Conservation (phyloP, 202 grass and related monocot genomes). For the Hordeum pubiflorum region DNA sequence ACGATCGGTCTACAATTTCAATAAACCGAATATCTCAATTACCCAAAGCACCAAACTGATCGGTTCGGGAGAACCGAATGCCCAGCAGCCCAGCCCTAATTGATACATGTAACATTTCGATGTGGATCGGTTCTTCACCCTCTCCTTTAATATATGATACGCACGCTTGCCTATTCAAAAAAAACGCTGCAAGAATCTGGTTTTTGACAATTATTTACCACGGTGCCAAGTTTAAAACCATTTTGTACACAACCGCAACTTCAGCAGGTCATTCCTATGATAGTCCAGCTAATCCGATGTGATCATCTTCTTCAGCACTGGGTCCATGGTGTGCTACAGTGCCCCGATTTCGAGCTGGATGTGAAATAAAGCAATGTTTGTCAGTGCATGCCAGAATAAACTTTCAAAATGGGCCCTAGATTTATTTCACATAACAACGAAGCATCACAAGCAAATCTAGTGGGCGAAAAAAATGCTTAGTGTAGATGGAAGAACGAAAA, state of each 20-base stretch:
- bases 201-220: background rate
- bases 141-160: no score
- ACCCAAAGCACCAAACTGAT: background rate
- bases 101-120: no score
- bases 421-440: background rate
- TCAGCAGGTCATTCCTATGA: constrained; percentile 36
- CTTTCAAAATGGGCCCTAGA: background rate
- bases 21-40: background rate
- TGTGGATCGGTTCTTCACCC: no score
- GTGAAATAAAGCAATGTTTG: constrained; percentile 8
- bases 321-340: constrained; percentile 35
- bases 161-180: background rate
- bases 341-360: constrained; percentile 61
- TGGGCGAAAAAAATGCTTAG: background rate
- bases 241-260: constrained; percentile 29
- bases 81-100: no score
- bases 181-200: constrained; percentile 12
- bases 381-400: background rate
- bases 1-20: background rate
- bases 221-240: background rate
- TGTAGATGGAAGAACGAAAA: constrained; percentile 2
- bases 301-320: constrained; percentile 57
- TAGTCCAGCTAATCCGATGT: constrained; percentile 75
- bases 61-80: background rate
- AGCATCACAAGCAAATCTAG: background rate